Evolutionary conservation across 495 filamentous ascomycete genomes (phyloP).

Genomic region (Lindgomyces ingoldianus): DNA sequence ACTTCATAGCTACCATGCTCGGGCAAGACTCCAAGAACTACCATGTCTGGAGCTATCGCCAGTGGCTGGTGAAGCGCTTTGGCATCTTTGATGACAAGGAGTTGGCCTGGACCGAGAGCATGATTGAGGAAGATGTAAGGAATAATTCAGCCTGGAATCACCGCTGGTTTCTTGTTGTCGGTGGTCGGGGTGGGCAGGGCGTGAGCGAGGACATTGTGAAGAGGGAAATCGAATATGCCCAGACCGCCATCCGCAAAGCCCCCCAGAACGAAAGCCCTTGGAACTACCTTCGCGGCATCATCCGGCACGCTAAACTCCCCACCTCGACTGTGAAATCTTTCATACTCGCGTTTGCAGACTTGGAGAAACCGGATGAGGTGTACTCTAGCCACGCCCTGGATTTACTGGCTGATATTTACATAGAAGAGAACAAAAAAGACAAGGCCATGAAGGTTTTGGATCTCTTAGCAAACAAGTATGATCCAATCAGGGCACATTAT

Average conservation of each 20-base stretch:
- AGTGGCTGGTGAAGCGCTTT: conserved; percentile 87
- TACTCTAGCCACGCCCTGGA: conserved; percentile 79
- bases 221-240: conserved; percentile 69
- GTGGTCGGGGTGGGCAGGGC: conserved; percentile 53
- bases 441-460: conserved; percentile 65
- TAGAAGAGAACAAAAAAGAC: conserved; percentile 56
- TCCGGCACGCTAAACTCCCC: conserved; percentile 62
- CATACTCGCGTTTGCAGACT: conserved; percentile 62
- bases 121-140: conserved; percentile 76
- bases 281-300: conserved; percentile 82
- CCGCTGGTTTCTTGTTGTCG: conserved; percentile 87
- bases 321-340: conserved; percentile 65
- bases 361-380: conserved; percentile 48
- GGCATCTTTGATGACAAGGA: conserved; percentile 67
- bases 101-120: conserved; percentile 64
- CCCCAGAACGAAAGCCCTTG: conserved; percentile 94
- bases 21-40: conserved; percentile 91
- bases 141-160: conserved; percentile 99
- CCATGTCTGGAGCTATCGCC: conserved; percentile 92
- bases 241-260: conserved; percentile 69
- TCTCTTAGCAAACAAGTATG: conserved; percentile 79
- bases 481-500: conserved; percentile 86
- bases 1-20: conserved; percentile 81
- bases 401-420: conserved; percentile 78
- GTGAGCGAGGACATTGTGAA: conserved; percentile 63